Base-by-base conservation (phyloP, 2,329 filamentous ascomycete species). In the Pseudophaeomoniella oleicola region DNA sequence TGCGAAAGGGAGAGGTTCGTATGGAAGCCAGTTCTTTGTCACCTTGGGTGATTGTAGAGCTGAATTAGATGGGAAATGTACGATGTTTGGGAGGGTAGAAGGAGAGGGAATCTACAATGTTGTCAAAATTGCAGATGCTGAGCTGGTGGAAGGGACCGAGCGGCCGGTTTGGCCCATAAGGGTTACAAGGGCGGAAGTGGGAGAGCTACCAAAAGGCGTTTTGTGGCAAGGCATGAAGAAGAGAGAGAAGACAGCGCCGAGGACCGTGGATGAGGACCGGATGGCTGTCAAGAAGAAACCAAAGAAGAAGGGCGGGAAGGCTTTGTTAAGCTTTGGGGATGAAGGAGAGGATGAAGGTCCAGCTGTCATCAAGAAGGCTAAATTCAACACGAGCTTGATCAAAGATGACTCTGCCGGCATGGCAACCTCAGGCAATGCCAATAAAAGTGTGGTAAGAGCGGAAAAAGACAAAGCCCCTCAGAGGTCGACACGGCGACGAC, bases 1-100 rank as follows among this genome's bases (percentile, higher is more conserved):
- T 42, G 34, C 34, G 16, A 39, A 39, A 6, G 35, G 19, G 12
- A 80, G 82, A 42, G 79, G 86, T 32, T 82, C 82, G 37, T 96
- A 96, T 61, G 83, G 85, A 19, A 94, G 85, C 56, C 90, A 98
- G 58, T 96, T 96, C 67, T 98, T 98, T 64, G 78, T 98, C 42
- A 96, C 90, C 0, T 62, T 98, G 37, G 86, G 76, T 44, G 66
- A 67, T 37, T 86, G 80, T 52, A 69, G 87, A 16, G 78, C 85
- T 16, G 86, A 96, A 63, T 57, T 98, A 50, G 84, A 81, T 47
- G 81, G 80, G 36, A 84, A 83, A 60, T 94, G 94, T 57, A 96
- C 90, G 1, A 63, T 96, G 56, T 96, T 98, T 63, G 90, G 90
- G 13, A 71, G 90, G 39, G 72, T 98, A 32, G 85, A 82, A 22